These are phyloP conservation scores for Taiozyma sp. DNA, from an alignment of 1,139 yeast genomes.

Conservation along the genomic window DNA sequence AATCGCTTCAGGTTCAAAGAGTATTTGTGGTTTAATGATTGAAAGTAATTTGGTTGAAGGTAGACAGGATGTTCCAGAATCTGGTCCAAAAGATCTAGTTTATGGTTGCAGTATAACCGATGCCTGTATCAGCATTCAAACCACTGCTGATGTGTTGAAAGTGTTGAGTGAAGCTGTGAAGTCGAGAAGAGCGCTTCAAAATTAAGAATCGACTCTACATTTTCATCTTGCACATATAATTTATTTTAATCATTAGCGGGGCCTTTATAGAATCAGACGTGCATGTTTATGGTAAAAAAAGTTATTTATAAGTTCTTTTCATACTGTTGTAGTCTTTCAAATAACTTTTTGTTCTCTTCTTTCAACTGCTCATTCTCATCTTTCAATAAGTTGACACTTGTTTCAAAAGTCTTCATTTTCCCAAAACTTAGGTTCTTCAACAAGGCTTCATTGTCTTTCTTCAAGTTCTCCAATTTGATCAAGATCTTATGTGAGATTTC, in stretches of 20 bases:
- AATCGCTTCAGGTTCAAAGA: constrained; percentile 66
- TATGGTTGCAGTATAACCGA: constrained; percentile 96
- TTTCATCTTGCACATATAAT: background rate
- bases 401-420: constrained; percentile 62
- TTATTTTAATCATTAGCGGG: background rate
- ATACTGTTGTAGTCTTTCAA: constrained; percentile 27
- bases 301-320: constrained; percentile 12
- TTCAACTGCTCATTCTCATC: constrained; percentile 46
- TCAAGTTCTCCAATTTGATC: constrained; percentile 54
- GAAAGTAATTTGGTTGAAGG: constrained; percentile 92
- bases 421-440: constrained; percentile 70
- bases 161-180: constrained; percentile 75
- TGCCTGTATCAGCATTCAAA: constrained; percentile 91
- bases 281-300: background rate
- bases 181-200: constrained; percentile 50
- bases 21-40: constrained; percentile 92
- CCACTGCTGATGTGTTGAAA: constrained; percentile 69
- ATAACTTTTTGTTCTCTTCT: constrained; percentile 42
- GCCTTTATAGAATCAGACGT: background rate
- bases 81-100: constrained; percentile 68
- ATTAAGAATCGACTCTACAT: background rate
- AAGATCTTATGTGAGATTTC: constrained; percentile 76
- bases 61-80: constrained; percentile 81
- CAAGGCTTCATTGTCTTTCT: constrained; percentile 68
- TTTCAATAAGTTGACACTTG: constrained; percentile 61